These are phyloP conservation scores for Scortechinia acanthostroma DNA, from an alignment of 2,329 filamentous ascomycete species.

Conservation along the genomic window DNA sequence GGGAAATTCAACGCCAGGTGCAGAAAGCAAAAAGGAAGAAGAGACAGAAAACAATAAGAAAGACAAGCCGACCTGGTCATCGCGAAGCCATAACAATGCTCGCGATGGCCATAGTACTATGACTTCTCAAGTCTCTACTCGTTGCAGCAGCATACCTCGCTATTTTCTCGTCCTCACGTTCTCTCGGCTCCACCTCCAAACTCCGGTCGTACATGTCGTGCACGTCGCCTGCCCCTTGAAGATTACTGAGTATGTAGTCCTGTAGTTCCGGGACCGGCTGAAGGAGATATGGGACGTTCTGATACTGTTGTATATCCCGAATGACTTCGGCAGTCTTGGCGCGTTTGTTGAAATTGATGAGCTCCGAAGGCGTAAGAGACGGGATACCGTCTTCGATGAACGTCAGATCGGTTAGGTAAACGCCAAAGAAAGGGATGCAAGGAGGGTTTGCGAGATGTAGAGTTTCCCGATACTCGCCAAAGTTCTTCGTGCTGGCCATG, in stretches of 20 bases:
- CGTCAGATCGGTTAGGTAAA: constrained; percentile 92
- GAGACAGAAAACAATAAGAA: not conserved
- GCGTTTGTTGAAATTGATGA: constrained; percentile 98
- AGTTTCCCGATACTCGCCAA: constrained; percentile 89
- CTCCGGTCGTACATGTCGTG: constrained; percentile 99
- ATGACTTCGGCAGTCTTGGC: constrained; percentile 98
- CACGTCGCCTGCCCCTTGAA: constrained; percentile 90
- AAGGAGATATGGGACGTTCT: constrained; percentile 91
- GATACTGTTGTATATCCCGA: constrained; percentile 95
- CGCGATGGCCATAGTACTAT: too few relatives aligned
- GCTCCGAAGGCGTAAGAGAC: constrained; percentile 88
- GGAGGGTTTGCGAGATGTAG: constrained; percentile 92
- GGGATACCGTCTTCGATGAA: constrained; percentile 99
- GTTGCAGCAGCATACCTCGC: constrained; percentile 73
- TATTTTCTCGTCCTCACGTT: constrained; percentile 98
- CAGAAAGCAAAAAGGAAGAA: not conserved
- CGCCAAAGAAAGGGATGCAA: constrained; percentile 98
- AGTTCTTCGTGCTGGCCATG: constrained; percentile 98
- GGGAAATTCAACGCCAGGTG: too few relatives aligned
- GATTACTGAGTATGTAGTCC: constrained; percentile 93
- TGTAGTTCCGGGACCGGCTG: constrained; percentile 86
- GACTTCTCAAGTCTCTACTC: not conserved
- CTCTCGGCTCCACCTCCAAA: constrained; percentile 83
- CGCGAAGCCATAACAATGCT: not conserved
- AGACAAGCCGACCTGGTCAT: not conserved